Conservation (phyloP, 73 alveolate genomes). For the Paramecium caudatum region DNA sequence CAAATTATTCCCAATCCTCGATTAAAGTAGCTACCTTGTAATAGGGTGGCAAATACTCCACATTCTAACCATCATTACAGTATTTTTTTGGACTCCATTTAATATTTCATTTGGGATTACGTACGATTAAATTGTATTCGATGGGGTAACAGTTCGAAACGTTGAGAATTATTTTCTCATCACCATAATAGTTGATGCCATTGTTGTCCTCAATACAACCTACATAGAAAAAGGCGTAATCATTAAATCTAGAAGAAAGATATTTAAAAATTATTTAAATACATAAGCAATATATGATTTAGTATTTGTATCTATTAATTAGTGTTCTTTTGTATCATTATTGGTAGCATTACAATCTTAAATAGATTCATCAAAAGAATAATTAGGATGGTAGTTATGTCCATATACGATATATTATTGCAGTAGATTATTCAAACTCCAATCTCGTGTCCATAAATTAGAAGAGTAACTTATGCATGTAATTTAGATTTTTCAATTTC, state of each 20-base stretch:
- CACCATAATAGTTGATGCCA: slow-evolving; percentile 74
- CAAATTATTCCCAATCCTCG: slow-evolving; percentile 31
- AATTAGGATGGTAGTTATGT: slow-evolving; percentile 63
- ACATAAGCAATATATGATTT: slow-evolving; percentile 80
- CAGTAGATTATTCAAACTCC: slow-evolving; percentile 80
- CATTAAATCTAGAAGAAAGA: slow-evolving; percentile 79
- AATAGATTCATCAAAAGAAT: slow-evolving; percentile 77
- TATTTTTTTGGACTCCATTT: slow-evolving; percentile 64
- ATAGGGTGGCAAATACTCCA: slow-evolving; percentile 39
- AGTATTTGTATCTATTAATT: slow-evolving; percentile 70
- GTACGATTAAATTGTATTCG: not conserved
- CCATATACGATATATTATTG: slow-evolving; percentile 78
- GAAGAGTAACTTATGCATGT: slow-evolving; percentile 80
- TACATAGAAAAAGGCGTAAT: slow-evolving; percentile 83
- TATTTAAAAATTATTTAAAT: slow-evolving; percentile 76
- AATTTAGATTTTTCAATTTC: slow-evolving; percentile 38
- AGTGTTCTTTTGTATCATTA: slow-evolving; percentile 13
- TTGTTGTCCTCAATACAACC: slow-evolving; percentile 81
- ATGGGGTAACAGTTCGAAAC: not conserved
- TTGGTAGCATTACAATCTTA: slow-evolving; percentile 39
- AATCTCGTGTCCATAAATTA: slow-evolving; percentile 77
- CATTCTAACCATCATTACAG: not conserved
- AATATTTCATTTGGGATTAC: slow-evolving; percentile 50
- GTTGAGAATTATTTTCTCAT: slow-evolving; percentile 38
- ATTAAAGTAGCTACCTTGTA: slow-evolving; percentile 50